Evolutionary conservation across 306 rosid species (phyloP).

Genomic region (Rosa multiflora): DNA sequence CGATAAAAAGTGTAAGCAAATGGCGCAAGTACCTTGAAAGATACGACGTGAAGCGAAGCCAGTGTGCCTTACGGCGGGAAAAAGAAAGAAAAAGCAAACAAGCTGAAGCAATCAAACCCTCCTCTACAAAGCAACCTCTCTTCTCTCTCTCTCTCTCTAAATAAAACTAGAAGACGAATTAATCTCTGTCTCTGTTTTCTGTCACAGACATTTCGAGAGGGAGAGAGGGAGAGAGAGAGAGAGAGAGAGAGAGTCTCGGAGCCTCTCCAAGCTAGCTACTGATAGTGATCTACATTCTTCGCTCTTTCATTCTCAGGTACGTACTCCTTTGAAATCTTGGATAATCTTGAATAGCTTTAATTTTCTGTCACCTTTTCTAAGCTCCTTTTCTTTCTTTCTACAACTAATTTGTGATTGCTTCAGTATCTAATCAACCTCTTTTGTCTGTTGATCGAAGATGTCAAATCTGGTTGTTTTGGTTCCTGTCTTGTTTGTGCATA

Average conservation of each 20-base stretch:
- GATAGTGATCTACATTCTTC: background rate
- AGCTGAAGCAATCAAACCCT: slow-evolving; percentile 31
- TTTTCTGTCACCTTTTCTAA: background rate
- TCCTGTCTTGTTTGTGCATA: background rate
- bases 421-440: background rate
- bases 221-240: background rate
- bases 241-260: background rate
- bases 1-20: background rate
- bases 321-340: background rate
- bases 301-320: background rate
- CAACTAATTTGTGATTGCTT: background rate
- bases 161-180: background rate
- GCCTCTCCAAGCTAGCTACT: background rate
- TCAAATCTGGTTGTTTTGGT: background rate
- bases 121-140: slow-evolving; percentile 34
- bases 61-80: slow-evolving; percentile 45
- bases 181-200: background rate
- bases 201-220: background rate
- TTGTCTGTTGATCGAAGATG: background rate
- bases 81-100: slow-evolving; percentile 27
- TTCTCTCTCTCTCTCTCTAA: background rate
- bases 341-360: background rate
- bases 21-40: slow-evolving; percentile 13
- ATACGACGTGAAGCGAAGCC: slow-evolving; percentile 22
- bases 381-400: background rate